Percentiles rank a stretch among this genome's conserved stretches.
Evolutionary conservation across 2,329 filamentous ascomycete genomes (phyloP).

Genomic region (Ophiostoma novo-ulmi): DNA sequence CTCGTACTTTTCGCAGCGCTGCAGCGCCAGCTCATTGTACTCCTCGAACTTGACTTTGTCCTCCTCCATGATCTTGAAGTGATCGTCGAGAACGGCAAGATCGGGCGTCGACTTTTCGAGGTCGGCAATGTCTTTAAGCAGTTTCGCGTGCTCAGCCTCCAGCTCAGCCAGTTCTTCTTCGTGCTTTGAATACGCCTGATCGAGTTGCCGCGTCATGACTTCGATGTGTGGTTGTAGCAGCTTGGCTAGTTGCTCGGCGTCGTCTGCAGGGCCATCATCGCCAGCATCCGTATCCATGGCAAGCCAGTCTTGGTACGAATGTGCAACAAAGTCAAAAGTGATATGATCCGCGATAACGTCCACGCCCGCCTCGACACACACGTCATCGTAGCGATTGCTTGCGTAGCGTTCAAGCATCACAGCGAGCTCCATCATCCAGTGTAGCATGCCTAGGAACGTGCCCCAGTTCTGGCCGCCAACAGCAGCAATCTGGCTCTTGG

Average conservation of each 20-base stretch:
- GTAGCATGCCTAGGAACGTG: conserved; percentile 84
- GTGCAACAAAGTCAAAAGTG: conserved; percentile 86
- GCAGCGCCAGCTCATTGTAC: conserved; percentile 80
- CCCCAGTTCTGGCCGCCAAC: conserved; percentile 97
- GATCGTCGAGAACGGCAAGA: conserved; percentile 75
- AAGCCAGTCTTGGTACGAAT: conserved; percentile 89
- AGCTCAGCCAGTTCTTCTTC: conserved; percentile 76
- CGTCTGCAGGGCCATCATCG: conserved; percentile 71
- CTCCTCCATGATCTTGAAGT: conserved; percentile 89
- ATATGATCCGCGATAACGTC: conserved; percentile 88
- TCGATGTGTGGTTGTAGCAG: conserved; percentile 79
- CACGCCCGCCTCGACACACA: conserved; percentile 78
- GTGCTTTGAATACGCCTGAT: conserved; percentile 77
- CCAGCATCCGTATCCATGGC: conserved; percentile 79
- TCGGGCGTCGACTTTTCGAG: conserved; percentile 82
- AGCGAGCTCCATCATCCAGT: conserved; percentile 99
- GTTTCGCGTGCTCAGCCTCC: conserved; percentile 75
- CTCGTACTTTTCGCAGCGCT: conserved; percentile 85
- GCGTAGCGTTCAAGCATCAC: conserved; percentile 87
- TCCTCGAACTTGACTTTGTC: conserved; percentile 93
- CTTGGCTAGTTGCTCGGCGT: conserved; percentile 68
- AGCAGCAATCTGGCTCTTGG: conserved; percentile 89
- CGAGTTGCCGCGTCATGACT: conserved; percentile 82
- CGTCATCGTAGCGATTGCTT: conserved; percentile 76
- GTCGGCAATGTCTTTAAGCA: conserved; percentile 82